phyloP scores from a whole-genome alignment of 352 stramenopile genomes.

The Lagenidium sp. region DNA sequence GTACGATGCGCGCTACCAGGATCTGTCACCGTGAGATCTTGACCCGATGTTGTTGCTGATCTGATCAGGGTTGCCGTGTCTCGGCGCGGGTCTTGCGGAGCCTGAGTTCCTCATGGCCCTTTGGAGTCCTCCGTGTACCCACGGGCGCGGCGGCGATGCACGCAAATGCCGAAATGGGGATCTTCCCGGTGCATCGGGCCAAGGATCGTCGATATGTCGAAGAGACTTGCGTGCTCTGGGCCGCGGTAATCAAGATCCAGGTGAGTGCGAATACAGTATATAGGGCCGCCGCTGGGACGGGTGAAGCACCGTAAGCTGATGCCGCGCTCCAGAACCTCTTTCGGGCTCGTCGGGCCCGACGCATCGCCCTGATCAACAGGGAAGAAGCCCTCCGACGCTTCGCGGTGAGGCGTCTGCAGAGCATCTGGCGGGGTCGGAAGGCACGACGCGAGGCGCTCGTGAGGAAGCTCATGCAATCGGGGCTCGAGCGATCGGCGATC shows the following conservation, averaged over 20 bases:
- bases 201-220: slow-evolving; percentile 59
- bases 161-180: slow-evolving; percentile 25
- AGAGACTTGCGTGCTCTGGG: slow-evolving; percentile 40
- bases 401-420: slow-evolving; percentile 49
- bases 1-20: too few species aligned
- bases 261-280: too few species aligned
- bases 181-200: slow-evolving; percentile 59
- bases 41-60: too few species aligned
- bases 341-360: slow-evolving; percentile 28
- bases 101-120: slow-evolving; percentile 57
- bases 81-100: slow-evolving; percentile 49
- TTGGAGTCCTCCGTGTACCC: slow-evolving; percentile 36
- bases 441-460: slow-evolving; percentile 38
- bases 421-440: slow-evolving; percentile 46
- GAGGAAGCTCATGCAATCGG: slow-evolving; percentile 29
- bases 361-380: slow-evolving; percentile 15
- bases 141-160: slow-evolving; percentile 10
- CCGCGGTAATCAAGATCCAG: slow-evolving; percentile 52
- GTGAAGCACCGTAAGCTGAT: too few species aligned
- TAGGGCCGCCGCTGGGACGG: too few species aligned
- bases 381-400: slow-evolving; percentile 29
- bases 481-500: slow-evolving; percentile 35
- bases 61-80: slow-evolving; percentile 54
- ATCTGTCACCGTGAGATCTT: too few species aligned
- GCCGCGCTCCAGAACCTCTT: slow-evolving; percentile 43